A percentile compares a stretch with the other conserved stretches of the same genome.
Conservation (phyloP, 768 basidiomycete species). For the Leccinellum albellum region DNA sequence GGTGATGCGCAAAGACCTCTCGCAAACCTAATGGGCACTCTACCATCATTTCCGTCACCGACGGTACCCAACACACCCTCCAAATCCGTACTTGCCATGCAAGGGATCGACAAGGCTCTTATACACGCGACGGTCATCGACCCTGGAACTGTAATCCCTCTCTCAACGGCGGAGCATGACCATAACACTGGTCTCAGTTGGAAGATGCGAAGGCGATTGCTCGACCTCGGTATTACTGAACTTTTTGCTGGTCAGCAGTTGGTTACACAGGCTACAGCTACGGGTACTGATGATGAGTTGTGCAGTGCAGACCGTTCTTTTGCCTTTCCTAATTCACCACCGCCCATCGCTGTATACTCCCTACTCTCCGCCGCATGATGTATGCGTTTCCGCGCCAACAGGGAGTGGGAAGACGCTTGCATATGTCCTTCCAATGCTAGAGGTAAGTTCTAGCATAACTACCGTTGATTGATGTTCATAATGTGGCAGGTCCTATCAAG, state of each 20-base stretch:
- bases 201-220: slow-evolving; percentile 58
- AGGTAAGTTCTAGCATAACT: slow-evolving; percentile 43
- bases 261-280: background rate
- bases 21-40: slow-evolving; percentile 29
- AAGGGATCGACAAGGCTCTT: slow-evolving; percentile 75
- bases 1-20: slow-evolving; percentile 4
- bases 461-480: background rate
- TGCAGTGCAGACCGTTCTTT: slow-evolving; percentile 82
- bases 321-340: slow-evolving; percentile 72
- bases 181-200: slow-evolving; percentile 51
- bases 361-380: slow-evolving; percentile 65
- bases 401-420: slow-evolving; percentile 97
- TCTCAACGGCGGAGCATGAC: slow-evolving; percentile 38
- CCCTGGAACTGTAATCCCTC: slow-evolving; percentile 42
- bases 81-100: slow-evolving; percentile 64
- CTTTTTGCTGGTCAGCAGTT: slow-evolving; percentile 76
- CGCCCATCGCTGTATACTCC: slow-evolving; percentile 58
- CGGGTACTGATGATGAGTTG: slow-evolving; percentile 12
- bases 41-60: slow-evolving; percentile 71
- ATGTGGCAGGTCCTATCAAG: slow-evolving; percentile 57
- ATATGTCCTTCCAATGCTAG: slow-evolving; percentile 91
- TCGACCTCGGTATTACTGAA: slow-evolving; percentile 77
- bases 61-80: slow-evolving; percentile 65
- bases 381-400: slow-evolving; percentile 94
- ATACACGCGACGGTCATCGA: slow-evolving; percentile 67